Percentiles rank a stretch among this genome's conserved stretches.
Evolutionary conservation across 1,139 yeast species (phyloP).

Genomic region (Yamadazyma conglobata): DNA sequence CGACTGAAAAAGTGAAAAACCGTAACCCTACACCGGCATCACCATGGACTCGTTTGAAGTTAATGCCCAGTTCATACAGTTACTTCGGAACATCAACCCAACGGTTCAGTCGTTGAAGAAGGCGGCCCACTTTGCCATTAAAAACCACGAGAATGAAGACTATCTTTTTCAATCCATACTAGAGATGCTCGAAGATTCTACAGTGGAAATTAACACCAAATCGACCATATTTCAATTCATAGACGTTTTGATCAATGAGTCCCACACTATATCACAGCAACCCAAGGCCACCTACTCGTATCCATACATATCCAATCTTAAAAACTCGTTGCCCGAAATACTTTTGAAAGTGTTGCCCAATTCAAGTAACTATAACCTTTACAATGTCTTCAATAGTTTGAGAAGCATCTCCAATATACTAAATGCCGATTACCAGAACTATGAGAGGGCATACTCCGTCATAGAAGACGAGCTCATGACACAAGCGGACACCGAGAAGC

Average conservation of each 20-base stretch:
- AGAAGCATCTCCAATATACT: conserved; percentile 36
- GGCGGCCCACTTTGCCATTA: conserved; percentile 58
- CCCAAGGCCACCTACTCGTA: conserved; percentile 27
- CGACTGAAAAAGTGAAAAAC: too few species aligned
- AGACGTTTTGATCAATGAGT: conserved; percentile 51
- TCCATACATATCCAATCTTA: conserved; percentile 48
- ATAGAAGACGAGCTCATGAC: conserved; percentile 25
- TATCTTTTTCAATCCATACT: conserved; percentile 69
- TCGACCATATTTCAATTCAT: conserved; percentile 68
- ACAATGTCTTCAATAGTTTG: conserved; percentile 39
- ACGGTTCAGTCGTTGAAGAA: conserved; percentile 53
- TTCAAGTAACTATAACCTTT: conserved; percentile 47
- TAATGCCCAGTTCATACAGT: conserved; percentile 62
- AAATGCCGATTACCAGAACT: conserved; percentile 28
- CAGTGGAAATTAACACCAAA: conserved; percentile 54
- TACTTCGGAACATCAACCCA: conserved; percentile 60
- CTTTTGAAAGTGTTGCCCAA: conserved; percentile 52
- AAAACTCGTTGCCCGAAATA: conserved; percentile 42
- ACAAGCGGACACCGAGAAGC: conserved; percentile 31
- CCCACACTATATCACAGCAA: conserved; percentile 30
- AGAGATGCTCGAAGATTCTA: conserved; percentile 54
- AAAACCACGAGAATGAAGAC: conserved; percentile 60
- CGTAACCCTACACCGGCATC: too few species aligned
- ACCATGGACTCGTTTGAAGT: conserved; percentile 79
- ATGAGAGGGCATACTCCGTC: conserved; percentile 24